Evolutionary conservation across 345 rosid species (phyloP).

Genomic region (Microthlaspi erraticum): DNA sequence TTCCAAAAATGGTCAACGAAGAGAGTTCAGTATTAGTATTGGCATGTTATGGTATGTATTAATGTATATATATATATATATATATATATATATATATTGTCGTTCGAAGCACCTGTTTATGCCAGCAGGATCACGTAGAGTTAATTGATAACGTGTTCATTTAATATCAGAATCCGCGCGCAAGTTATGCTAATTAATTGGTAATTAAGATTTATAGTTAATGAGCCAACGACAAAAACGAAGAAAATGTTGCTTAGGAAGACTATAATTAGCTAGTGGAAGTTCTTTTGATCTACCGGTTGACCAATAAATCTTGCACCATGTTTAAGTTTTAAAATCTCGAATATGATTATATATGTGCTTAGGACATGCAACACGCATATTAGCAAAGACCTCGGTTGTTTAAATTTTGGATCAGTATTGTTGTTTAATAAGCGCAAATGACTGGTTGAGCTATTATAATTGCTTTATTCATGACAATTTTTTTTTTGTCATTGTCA

Average conservation of each 20-base stretch:
- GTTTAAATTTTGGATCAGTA: not conserved
- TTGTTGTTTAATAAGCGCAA: not conserved
- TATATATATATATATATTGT: no score
- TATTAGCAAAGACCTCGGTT: not conserved
- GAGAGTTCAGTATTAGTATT: slow-evolving; percentile 4
- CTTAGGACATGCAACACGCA: not conserved
- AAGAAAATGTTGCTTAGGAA: not conserved
- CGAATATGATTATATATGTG: not conserved
- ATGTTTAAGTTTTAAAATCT: not conserved
- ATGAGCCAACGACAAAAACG: not conserved
- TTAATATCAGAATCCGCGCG: not conserved
- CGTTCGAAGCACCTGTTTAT: slow-evolving; percentile 23
- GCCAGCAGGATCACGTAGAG: slow-evolving; percentile 1
- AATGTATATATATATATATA: no score
- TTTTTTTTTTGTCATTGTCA: no score
- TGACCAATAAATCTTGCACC: not conserved
- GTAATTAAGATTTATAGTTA: not conserved
- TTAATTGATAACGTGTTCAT: slow-evolving; percentile 4
- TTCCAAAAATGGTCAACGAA: slow-evolving; percentile 20
- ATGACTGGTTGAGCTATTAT: no score
- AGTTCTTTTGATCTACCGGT: not conserved
- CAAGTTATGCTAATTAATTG: slow-evolving; percentile 19
- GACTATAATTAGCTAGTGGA: no score
- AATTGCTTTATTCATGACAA: not conserved
- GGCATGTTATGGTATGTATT: not conserved